These are phyloP conservation scores for Thelonectria blattea DNA, from an alignment of 2,329 filamentous ascomycete genomes.

Conservation along the genomic window DNA sequence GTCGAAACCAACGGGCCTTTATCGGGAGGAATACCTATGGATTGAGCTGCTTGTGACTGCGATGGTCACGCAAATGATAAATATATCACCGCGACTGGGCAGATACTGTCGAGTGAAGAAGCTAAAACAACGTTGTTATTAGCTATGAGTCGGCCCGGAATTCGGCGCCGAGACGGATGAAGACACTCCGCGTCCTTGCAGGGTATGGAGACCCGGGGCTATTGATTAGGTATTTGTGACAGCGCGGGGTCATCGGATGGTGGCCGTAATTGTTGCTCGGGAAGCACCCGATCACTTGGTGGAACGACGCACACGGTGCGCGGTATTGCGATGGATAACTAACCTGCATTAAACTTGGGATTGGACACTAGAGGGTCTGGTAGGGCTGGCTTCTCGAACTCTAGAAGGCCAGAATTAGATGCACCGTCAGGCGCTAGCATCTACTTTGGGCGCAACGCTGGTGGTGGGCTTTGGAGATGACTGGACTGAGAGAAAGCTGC, in stretches of 20 bases:
- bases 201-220: neutral
- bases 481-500: neutral
- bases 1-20: constrained; percentile 2
- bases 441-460: too few species aligned
- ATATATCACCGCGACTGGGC: too few species aligned
- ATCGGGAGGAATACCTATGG: neutral
- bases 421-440: neutral
- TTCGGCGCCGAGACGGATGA: neutral
- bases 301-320: neutral
- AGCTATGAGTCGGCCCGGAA: too few species aligned
- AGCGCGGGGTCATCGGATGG: neutral
- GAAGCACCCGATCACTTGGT: neutral
- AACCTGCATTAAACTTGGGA: neutral
- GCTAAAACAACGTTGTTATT: too few species aligned
- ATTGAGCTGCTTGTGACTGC: too few species aligned
- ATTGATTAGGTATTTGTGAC: neutral
- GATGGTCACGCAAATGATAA: too few species aligned
- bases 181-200: neutral
- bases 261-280: neutral
- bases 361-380: neutral
- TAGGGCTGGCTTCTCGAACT: neutral
- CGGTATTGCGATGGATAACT: neutral
- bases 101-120: too few species aligned
- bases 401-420: neutral
- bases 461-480: too few species aligned